Conservation (phyloP, 164 flowering plant species). For the Houttuynia cordata region DNA sequence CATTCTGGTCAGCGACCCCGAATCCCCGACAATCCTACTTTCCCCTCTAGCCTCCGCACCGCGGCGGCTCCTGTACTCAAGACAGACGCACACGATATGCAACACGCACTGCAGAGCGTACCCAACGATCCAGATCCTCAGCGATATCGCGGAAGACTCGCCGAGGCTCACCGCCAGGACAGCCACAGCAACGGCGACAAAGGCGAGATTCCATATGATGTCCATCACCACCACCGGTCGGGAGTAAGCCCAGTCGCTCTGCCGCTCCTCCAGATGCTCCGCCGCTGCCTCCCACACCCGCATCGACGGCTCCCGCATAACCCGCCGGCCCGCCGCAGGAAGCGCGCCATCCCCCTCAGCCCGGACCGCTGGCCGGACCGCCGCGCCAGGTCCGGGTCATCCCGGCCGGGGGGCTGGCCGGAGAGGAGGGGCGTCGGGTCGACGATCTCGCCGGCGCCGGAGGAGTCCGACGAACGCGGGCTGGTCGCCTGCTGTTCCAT, state of each 20-base stretch:
- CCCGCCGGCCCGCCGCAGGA: constrained; percentile 36
- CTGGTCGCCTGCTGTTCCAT: constrained; percentile 2
- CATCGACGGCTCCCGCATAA: constrained; percentile 52
- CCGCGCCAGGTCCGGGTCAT: constrained; percentile 17
- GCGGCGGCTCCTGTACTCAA: constrained; percentile 26
- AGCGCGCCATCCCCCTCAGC: constrained; percentile 34
- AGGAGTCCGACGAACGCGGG: constrained; percentile 6
- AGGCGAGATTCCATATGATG: constrained; percentile 38
- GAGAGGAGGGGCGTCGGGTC: constrained; percentile 39
- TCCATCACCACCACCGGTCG: constrained; percentile 45
- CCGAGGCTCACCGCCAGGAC: constrained; percentile 25
- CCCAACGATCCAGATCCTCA: constrained; percentile 41
- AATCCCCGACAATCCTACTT: constrained; percentile 10
- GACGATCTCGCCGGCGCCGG: constrained; percentile 3
- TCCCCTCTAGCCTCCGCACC: constrained; percentile 9
- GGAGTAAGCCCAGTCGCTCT: constrained; percentile 56
- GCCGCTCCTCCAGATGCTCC: constrained; percentile 49
- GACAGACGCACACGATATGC: constrained; percentile 35
- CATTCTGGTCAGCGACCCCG: neutral
- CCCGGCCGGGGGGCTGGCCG: constrained; percentile 9
- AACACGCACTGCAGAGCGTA: constrained; percentile 36
- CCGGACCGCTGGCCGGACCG: constrained; percentile 33
- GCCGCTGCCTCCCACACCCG: constrained; percentile 46
- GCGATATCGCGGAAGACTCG: constrained; percentile 29
- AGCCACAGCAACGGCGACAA: constrained; percentile 23